Base-by-base conservation (phyloP, 371 early-diverging fungal species). In the Mortierella sp. region DNA sequence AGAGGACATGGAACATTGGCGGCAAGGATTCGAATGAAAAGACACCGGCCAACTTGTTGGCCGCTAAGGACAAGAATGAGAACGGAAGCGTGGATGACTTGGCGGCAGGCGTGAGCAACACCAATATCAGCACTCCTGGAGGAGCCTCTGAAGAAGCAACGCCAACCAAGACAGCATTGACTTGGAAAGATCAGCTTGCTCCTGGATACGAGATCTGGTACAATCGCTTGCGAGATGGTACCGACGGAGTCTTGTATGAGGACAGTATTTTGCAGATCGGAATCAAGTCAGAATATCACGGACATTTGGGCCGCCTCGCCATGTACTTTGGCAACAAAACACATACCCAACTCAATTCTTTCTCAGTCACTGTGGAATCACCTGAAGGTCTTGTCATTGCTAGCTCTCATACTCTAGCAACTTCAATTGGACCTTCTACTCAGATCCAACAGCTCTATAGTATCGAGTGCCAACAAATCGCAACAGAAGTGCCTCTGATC, bases 1-100 rank as follows among this genome's bases (percentile, higher is more conserved):
- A 96, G 78, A 89, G 98, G 43, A 96, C 96, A 2, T 97, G 98
- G 98, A 88, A 92, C 23, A 93, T 95, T 75, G 98, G 97, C 64
- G 97, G 96, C 28, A 91, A 92, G 76, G 96, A 96, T 59, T 93
- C 93, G 26, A 96, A 96, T 70, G 80, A 80, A 12, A 80, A 80
- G 71, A 80, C 82, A 65, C 72, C 84, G 63, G 76, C 86, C 61
- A 80, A 80, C 68, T 28, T 80, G 56, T 29, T 80, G 37, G 78
- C 73, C 19, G 73, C 75, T 29, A 82, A 81, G 56, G 86, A 84
- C 34, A 61, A 66, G 29, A 70, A 61, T 22, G 83, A 79, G 47
- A 77, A 75, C 23, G 68, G 63, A 53, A 72, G 61, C 40, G 74
- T 68, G 45, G 73, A 75, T 34, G 83, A 72, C 22, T 42, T 80